Conservation (phyloP, 108 stramenopile species). For the Licmophora abbreviata region DNA sequence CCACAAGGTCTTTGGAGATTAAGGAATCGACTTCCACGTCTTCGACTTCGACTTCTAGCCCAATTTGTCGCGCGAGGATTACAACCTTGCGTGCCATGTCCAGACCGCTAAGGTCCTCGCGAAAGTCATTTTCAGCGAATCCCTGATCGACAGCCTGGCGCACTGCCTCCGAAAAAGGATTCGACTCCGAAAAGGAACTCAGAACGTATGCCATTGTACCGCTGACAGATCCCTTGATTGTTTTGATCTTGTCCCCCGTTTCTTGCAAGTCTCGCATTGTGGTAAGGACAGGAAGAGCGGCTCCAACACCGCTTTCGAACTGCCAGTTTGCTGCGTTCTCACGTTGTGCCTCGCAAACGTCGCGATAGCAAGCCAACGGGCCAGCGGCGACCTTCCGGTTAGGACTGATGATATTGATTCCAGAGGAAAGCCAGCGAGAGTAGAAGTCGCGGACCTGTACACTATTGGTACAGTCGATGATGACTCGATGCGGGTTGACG, state of each 20-base stretch:
- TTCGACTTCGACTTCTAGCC: conserved; percentile 32
- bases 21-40: conserved; percentile 70
- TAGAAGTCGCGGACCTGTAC: conserved; percentile 50
- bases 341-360: conserved; percentile 34
- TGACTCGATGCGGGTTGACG: conserved; percentile 70
- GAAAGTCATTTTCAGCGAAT: conserved; percentile 52
- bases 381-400: conserved; percentile 53
- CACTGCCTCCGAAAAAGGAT: conserved; percentile 54
- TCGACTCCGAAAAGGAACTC: conserved; percentile 28
- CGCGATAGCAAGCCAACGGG: conserved; percentile 51
- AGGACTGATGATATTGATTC: conserved; percentile 65
- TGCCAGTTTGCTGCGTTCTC: conserved; percentile 47
- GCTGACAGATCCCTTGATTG: conserved; percentile 56
- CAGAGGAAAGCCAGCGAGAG: conserved; percentile 52
- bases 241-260: conserved; percentile 55
- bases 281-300: conserved; percentile 64
- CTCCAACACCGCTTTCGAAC: conserved; percentile 73
- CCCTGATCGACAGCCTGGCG: conserved; percentile 45
- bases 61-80: conserved; percentile 44
- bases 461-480: conserved; percentile 70
- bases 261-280: conserved; percentile 63
- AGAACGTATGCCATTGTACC: conserved; percentile 74
- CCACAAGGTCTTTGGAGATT: conserved; percentile 36
- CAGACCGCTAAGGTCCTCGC: conserved; percentile 54
- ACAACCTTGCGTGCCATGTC: conserved; percentile 56